Evolutionary conservation across 1,284 basidiomycete genomes (phyloP), one percentile per base, ranked within the genome.

Genomic region (Sporisorium reilianum): DNA sequence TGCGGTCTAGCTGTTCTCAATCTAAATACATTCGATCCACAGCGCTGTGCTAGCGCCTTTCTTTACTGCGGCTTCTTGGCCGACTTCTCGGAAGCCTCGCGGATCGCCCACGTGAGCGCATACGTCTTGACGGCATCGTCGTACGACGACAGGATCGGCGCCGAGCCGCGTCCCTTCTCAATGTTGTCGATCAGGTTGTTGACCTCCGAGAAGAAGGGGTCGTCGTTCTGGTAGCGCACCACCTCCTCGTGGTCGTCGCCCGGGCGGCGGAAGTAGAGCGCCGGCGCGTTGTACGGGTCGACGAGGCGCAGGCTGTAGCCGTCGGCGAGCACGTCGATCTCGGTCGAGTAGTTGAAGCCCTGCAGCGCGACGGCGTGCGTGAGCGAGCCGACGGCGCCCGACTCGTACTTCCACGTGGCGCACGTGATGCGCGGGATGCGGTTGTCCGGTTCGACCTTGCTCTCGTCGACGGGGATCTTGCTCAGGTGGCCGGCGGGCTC

Each of bases 401-500:
- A 61, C 40, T 77, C 75, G 64, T 84, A 84, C 75, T 83, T 84
- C 83, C 83, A 84, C 20, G 78, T 83, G 38, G 83, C 83, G 51
- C 80, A 80, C 0, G 83, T 84, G 58, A 84, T 74, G 18, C 83
- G 76, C 0, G 83, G 83, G 57, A 84, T 84, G 10, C 83, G 73
- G 62, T 84, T 63, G 32, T 79, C 72, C 10, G 75, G 83, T 4
- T 89, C 83, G 74, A 95, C 93, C 81, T 89, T 89, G 78, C 85
- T 88, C 86, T 96, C 94, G 82, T 95, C 92, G 64, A 97, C 87
- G 30, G 88, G 87, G 80, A 95, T 89, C 86, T 92, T 93, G 76
- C 90, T 90, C 40, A 99, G 89, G 30, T 90, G 85, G 30, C 96
- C 97, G 3, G 96, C 93, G 5, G 78, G 78, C 70, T 84, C 83